These are phyloP conservation scores for Candida railenensis DNA, from an alignment of 805 yeast species.

Conservation along the genomic window DNA sequence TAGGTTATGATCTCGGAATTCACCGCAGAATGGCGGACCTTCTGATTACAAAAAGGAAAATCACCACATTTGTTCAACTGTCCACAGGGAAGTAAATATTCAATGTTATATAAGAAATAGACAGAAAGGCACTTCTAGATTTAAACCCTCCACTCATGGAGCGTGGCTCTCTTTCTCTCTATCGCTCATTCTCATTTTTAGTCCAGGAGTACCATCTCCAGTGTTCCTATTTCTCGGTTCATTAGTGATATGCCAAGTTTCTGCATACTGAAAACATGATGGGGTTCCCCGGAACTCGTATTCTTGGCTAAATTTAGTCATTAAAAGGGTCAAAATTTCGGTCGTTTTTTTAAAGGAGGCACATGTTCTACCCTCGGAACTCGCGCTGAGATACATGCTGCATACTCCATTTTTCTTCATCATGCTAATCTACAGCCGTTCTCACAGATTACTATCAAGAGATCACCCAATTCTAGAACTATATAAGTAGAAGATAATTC, in stretches of 20 bases:
- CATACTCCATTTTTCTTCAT: not conserved
- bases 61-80: no score
- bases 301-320: conserved; percentile 1
- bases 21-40: not conserved
- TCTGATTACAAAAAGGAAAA: no score
- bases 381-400: not conserved
- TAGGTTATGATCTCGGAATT: not conserved
- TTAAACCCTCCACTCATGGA: no score
- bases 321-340: not conserved
- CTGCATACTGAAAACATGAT: not conserved
- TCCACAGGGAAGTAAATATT: no score
- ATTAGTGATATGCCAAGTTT: not conserved
- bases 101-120: no score
- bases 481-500: not conserved
- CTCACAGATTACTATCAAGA: not conserved
- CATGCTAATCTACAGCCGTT: not conserved
- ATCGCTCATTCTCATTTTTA: no score
- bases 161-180: no score
- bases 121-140: no score
- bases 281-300: conserved; percentile 1
- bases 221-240: no score
- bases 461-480: not conserved
- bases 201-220: no score
- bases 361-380: not conserved
- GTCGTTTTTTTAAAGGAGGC: not conserved